Evolutionary conservation across 768 basidiomycete genomes (phyloP), one percentile per base, ranked within the genome.

Genomic region (Tubosaeta sp.): DNA sequence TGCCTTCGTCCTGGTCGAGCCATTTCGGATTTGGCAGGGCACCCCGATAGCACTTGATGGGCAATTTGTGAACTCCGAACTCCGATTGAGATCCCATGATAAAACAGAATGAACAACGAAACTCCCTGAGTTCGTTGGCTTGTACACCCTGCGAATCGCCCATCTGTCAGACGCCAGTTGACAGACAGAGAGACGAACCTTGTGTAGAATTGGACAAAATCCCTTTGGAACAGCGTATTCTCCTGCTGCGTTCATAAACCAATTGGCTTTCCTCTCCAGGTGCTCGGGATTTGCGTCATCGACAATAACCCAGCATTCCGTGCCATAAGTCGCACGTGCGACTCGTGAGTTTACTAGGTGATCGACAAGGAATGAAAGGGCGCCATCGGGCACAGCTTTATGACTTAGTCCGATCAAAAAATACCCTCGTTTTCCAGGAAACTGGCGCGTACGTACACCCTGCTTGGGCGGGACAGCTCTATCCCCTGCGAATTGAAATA

Each of bases 331-430:
- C 45, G 71, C 60, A 52, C 72, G 72, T 12, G 78, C 67, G 4
- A 78, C 69, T 6, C 80, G 74, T 5, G 68, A 67, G 6, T 69
- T 67, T 13, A 81, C 79, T 16, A 73, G 69, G 52, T 74, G 34
- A 46, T 81, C 76, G 2, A 81, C 33, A 42, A 60, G 65, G 46
- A 56, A 72, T 13, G 62, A 69, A 11, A 71, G 57, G 1, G 71
- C 76, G 0, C 80, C 80, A 52, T 80, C 76, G 0, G 80, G 75
- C 12, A 81, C 79, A 0, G 79, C 80, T 66, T 71, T 79, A 39
- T 67, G 66, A 25, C 71, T 72, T 71, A 22, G 22, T 22, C 22
- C 22, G 22, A 22, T 22, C 22, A 22, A 22, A 22, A 22, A 3
- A 22, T 22, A 22, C 22, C 22, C 22, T 22, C 22, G 3, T 2